These are phyloP conservation scores for Sporothrix inflata DNA, from an alignment of 2,329 filamentous ascomycete genomes.

Conservation along the genomic window DNA sequence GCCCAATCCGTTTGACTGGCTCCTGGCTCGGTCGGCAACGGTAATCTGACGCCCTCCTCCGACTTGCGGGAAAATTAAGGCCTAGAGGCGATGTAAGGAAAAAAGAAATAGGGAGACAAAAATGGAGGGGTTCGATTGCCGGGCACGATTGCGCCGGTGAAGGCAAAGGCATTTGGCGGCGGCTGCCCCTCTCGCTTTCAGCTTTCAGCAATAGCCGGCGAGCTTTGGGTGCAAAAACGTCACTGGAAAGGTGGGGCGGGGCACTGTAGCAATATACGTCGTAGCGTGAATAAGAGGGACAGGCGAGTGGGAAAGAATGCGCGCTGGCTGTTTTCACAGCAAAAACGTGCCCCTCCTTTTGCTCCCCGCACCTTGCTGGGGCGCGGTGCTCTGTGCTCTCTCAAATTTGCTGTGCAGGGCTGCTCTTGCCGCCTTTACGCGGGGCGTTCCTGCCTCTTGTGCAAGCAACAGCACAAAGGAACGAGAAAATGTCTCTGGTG, in stretches of 20 bases:
- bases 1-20: background rate
- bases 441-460: background rate
- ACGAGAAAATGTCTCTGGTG: background rate
- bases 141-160: background rate
- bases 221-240: background rate
- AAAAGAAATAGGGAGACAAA: background rate
- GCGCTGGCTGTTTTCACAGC: background rate
- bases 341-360: conserved; percentile 14
- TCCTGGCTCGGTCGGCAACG: background rate
- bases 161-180: background rate
- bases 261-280: background rate
- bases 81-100: background rate
- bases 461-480: background rate
- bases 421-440: conserved; percentile 15
- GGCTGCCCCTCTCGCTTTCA: background rate
- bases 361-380: conserved; percentile 14
- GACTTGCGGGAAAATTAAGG: conserved; percentile 19
- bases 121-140: conserved; percentile 18
- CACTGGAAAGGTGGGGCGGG: conserved; percentile 7
- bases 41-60: conserved; percentile 1
- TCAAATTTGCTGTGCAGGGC: background rate
- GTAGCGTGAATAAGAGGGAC: background rate
- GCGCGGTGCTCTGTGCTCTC: background rate
- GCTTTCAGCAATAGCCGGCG: conserved; percentile 6
- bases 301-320: background rate